These are phyloP conservation scores for Luffa aegyptiaca DNA, from an alignment of 306 rosid species.

Conservation along the genomic window DNA sequence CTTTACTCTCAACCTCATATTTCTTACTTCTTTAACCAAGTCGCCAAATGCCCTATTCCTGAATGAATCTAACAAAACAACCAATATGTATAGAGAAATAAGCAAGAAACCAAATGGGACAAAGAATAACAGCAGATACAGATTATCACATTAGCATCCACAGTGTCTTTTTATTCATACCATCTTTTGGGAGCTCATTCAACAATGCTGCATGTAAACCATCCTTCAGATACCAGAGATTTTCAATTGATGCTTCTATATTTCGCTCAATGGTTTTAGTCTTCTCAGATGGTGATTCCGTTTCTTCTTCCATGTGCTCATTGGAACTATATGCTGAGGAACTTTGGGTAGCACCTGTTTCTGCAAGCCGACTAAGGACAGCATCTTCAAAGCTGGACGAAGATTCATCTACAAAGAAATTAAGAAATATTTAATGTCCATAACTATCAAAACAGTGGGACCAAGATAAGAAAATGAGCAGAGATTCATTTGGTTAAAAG, in stretches of 20 bases:
- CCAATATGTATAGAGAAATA: conserved; percentile 19
- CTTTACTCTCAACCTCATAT: conserved; percentile 47
- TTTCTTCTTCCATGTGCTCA: conserved; percentile 37
- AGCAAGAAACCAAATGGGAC: conserved; percentile 13
- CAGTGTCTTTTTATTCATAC: conserved; percentile 27
- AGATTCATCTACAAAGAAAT: conserved; percentile 47
- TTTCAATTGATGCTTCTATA: conserved; percentile 34
- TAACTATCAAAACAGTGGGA: not conserved
- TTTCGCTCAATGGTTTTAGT: conserved; percentile 35
- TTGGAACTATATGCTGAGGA: conserved; percentile 33
- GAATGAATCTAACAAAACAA: conserved; percentile 49
- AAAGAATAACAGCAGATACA: not conserved
- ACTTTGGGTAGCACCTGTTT: conserved; percentile 87
- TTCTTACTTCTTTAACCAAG: conserved; percentile 39
- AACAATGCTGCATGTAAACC: conserved; percentile 35
- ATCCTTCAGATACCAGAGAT: conserved; percentile 48
- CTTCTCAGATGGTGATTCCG: conserved; percentile 21
- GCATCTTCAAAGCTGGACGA: conserved; percentile 46
- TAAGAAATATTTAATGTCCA: not conserved
- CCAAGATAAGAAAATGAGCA: not conserved
- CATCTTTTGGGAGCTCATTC: conserved; percentile 49
- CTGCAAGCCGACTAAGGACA: conserved; percentile 63
- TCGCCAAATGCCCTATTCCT: conserved; percentile 35
- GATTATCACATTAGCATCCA: not conserved
- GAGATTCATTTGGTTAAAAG: not conserved